phyloP scores from a whole-genome alignment of 225 moss, liverwort and hornwort species.

The Ulota crispa region DNA sequence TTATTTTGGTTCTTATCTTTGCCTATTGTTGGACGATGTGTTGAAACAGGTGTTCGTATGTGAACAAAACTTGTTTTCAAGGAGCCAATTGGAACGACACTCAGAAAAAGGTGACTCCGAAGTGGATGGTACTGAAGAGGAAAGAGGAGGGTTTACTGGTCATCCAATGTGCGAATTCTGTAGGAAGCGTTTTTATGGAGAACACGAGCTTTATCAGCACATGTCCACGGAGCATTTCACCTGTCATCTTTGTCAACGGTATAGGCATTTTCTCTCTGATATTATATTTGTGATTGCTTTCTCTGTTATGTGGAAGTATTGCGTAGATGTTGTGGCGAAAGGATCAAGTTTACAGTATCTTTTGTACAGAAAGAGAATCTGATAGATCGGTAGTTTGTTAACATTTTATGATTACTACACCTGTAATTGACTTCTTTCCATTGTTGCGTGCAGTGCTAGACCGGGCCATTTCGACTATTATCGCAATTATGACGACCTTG shows the following conservation, averaged over 20 bases:
- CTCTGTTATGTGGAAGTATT: background rate
- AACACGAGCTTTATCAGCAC: slow-evolving; percentile 95
- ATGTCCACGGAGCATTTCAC: slow-evolving; percentile 98
- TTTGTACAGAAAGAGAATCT: background rate
- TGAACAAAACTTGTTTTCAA: slow-evolving; percentile 87
- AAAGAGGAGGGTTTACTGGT: slow-evolving; percentile 92
- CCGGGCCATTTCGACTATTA: slow-evolving; percentile 97
- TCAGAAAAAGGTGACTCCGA: slow-evolving; percentile 77
- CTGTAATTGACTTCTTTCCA: background rate
- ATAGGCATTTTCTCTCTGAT: slow-evolving; percentile 4
- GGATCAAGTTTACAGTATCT: background rate
- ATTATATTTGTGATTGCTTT: background rate
- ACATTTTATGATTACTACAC: background rate
- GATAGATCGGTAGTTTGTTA: background rate
- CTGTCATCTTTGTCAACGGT: slow-evolving; percentile 95
- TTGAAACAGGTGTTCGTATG: slow-evolving; percentile 77
- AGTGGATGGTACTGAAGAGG: slow-evolving; percentile 98
- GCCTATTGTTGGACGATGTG: slow-evolving; percentile 16
- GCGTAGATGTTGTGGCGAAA: background rate
- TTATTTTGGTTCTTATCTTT: slow-evolving; percentile 17
- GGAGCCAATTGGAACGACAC: slow-evolving; percentile 82
- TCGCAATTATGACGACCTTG: slow-evolving; percentile 94
- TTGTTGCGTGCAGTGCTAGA: slow-evolving; percentile 65
- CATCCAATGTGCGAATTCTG: slow-evolving; percentile 97
- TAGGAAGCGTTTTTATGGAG: slow-evolving; percentile 93